Conservation (phyloP, 2,329 filamentous ascomycete genomes). For the Colletotrichum tabaci region DNA sequence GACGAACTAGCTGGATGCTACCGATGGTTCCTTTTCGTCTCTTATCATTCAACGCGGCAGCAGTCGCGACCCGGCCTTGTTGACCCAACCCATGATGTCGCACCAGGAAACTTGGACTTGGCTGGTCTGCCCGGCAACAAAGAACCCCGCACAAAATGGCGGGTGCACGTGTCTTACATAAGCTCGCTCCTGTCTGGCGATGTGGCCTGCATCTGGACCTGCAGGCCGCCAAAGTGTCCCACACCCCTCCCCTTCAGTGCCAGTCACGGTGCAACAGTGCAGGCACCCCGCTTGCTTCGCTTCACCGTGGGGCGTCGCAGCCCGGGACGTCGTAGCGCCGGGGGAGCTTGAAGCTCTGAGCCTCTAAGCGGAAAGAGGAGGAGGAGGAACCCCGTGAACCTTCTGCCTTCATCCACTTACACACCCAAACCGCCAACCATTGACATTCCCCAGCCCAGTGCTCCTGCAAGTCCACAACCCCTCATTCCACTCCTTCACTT, state of each 20-base stretch:
- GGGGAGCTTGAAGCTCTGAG: conserved; percentile 27
- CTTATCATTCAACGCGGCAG: background rate
- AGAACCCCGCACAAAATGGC: conserved; percentile 15
- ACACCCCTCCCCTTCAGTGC: no score
- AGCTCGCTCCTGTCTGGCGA: conserved; percentile 16
- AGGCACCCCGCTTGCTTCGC: conserved; percentile 20
- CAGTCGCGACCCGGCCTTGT: background rate
- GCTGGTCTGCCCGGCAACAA: conserved; percentile 31
- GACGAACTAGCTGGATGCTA: no score
- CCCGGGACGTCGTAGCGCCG: conserved; percentile 23
- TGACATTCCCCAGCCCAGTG: conserved; percentile 18
- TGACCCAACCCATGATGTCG: conserved; percentile 11
- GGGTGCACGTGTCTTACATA: conserved; percentile 18
- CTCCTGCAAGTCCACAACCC: conserved; percentile 28
- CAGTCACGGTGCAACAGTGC: background rate
- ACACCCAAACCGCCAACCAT: background rate
- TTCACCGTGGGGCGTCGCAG: conserved; percentile 22
- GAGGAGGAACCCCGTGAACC: conserved; percentile 8
- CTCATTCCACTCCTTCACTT: conserved; percentile 29
- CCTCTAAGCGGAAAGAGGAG: background rate
- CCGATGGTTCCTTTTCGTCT: background rate
- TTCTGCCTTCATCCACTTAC: conserved; percentile 14
- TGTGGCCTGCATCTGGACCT: conserved; percentile 28
- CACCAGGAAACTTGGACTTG: conserved; percentile 5
- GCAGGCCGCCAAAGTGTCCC: conserved; percentile 14